Evolutionary conservation across 1,139 yeast species (phyloP).

Genomic region (Pichia sp.): DNA sequence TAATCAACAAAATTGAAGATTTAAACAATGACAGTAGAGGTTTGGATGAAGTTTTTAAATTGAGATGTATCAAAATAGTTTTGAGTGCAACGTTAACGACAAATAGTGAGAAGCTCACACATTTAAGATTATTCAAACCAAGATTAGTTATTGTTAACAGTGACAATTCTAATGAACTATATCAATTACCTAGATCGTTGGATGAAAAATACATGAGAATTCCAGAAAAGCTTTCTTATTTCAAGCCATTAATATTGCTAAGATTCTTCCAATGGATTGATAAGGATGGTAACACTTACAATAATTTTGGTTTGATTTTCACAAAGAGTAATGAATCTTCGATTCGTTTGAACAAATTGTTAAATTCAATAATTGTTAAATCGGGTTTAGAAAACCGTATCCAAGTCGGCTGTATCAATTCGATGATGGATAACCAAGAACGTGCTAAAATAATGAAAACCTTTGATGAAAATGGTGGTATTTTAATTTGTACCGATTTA

Average conservation of each 20-base stretch:
- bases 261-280: conserved; percentile 42
- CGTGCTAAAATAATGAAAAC: conserved; percentile 41
- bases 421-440: conserved; percentile 30
- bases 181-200: conserved; percentile 54
- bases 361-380: conserved; percentile 31
- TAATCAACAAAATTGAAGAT: conserved; percentile 50
- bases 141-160: conserved; percentile 68
- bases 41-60: conserved; percentile 26
- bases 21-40: conserved; percentile 28
- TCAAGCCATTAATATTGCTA: conserved; percentile 72
- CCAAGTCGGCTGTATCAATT: conserved; percentile 36
- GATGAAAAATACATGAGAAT: conserved; percentile 50
- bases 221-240: conserved; percentile 55
- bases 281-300: conserved; percentile 21
- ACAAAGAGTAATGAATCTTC: conserved; percentile 88
- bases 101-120: conserved; percentile 82
- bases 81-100: conserved; percentile 95
- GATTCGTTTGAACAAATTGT: conserved; percentile 64
- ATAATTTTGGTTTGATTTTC: conserved; percentile 56
- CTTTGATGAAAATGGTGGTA: conserved; percentile 45
- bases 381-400: conserved; percentile 11
- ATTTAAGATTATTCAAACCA: conserved; percentile 66
- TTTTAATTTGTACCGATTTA: conserved; percentile 86
- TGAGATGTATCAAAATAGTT: conserved; percentile 56
- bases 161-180: conserved; percentile 47